Base-by-base conservation (phyloP, 495 filamentous ascomycete species). In the Penicillium ucsense region DNA sequence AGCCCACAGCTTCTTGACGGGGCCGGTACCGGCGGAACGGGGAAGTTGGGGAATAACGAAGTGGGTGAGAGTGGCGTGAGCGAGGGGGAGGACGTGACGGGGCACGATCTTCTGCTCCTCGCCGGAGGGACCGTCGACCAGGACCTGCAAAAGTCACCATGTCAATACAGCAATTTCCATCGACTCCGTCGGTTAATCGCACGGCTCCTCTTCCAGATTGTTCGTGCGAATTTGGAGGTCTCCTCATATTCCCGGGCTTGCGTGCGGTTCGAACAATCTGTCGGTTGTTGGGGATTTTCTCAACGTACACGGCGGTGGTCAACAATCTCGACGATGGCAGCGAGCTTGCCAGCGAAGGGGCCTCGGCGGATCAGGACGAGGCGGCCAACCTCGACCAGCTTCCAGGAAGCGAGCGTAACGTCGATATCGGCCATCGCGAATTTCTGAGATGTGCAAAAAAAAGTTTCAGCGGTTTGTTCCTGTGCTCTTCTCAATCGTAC, bases 251-350 rank as follows among this genome's bases (percentile, higher is more conserved):
- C 20, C 20, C 20, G 20, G 20, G 20, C 20, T 20, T 20, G 20
- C 20, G 12, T 36, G 43, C 32, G 33, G 36, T 28, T 45, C 34
- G 32, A 31, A 36, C 33, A 10, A 41, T 40, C n/a, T 52, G 45
- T 51, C 31, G 45, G 32, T 38, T 31, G 7, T 41, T 28, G 20
- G 37, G 39, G 8, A 31, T 31, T 41, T 30, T 30, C 52, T 47
- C 36, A 51, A 86, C 91, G 66, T 94, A 97, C 92, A 72, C 92
- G 88, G 81, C 95, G 95, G 86, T 99, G 92, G 75, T 97, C 94
- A 73, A 97, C 90, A 71, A 99, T 95, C 82, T 97, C 89, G 71
- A 96, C 89, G 68, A 99, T 92, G 63, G 80, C 75, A 53, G 89
- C 94, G 53, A 97, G 81, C 71, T 84, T 85, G 73, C 89, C 90